Base-by-base conservation (phyloP, 345 rosid genomes). In the Salix caprea region DNA sequence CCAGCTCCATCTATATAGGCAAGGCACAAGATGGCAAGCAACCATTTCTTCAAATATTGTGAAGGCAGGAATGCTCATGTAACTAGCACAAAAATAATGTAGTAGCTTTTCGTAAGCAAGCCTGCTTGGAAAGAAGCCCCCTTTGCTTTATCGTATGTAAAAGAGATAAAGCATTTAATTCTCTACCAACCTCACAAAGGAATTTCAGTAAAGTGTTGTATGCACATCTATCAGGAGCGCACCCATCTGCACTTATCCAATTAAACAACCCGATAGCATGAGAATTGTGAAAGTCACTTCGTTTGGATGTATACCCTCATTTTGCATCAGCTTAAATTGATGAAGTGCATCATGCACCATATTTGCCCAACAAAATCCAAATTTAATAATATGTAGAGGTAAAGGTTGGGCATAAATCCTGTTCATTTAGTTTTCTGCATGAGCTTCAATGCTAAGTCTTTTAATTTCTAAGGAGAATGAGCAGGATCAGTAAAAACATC, bases 201-300 rank as follows among this genome's bases (percentile, higher is more conserved):
- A 92, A 91, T 78, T 77, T 87, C 16, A 88, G 75, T 61, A 87
- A 71, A 75, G 87, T 84, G 74, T 82, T 84, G 69, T 77, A 84
- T 67, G 83, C 83, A 66, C 80, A 75, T 76, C 65, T 80, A 72
- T 88, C 93, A 3, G 90, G 85, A 74, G 44, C 70, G 40, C 78
- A 89, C 70, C 81, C 84, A 76, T 85, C 76, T 72, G 80, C 87
- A 72, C 76, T 79, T 82, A 90, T 84, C 76, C 70, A 74, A 73
- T 92, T 88, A 50, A 87, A 89, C 80, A 89, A 78, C 28, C 67
- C 74, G 85, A 10, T 79, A 81, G 68, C 36, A 89, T 88, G n/a
- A 92, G 88, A 79, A 81, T 81, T 56, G 92, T 88, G 71, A 72
- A 92, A 19, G 93, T 89, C 74, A 89, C 97, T 74, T 83, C 80